Base-by-base conservation (phyloP, 257 asterid species). In the Solanum chiquidenum region DNA sequence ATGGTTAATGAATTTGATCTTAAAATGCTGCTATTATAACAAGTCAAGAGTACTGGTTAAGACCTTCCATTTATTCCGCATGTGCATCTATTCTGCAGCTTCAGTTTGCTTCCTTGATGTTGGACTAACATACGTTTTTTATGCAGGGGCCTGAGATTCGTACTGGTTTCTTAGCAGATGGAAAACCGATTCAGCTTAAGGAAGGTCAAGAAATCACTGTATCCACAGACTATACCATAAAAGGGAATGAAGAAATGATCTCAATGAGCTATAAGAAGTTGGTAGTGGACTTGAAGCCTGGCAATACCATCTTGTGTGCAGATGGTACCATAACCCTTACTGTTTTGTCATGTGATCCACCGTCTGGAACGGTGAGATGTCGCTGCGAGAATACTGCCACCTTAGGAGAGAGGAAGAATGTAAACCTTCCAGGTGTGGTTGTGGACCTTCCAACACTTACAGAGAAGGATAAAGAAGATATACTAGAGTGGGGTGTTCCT, bases 361-460 rank as follows among this genome's bases (percentile, higher is more conserved):
- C 88, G 6, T 91, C 90, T 85, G 98, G 97, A 87, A 90, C 95
- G 0, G 98, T 93, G 92, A 90, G 92, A 86, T 95, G 98, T 87
- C 94, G 96, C 33, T 95, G 98, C 35, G 94, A 94, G 87, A 95
- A 95, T 92, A 93, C 97, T 11, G 96, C 98, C 29, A 91, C 91
- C 93, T 89, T 95, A 69, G 98, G 98, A 2, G 98, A 95, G 95
- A 93, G 97, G 86, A 95, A 95, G 87, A 95, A 95, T 49, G 98
- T 95, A 5, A 95, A 95, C 88, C 90, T 95, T 83, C 98, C 98
- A 27, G 98, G 98, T 29, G 93, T 95, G 29, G 95, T 95, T 1
- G 98, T 95, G 88, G 98, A 95, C 91, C 98, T 95, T 74, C 98
- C 98, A 1, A 95, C 98, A 29, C 94, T 95, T 68, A 95, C 98